Evolutionary conservation across 2,329 filamentous ascomycete species (phyloP), one percentile per base, ranked within the genome.

Genomic region (Neonectria coccinea): DNA sequence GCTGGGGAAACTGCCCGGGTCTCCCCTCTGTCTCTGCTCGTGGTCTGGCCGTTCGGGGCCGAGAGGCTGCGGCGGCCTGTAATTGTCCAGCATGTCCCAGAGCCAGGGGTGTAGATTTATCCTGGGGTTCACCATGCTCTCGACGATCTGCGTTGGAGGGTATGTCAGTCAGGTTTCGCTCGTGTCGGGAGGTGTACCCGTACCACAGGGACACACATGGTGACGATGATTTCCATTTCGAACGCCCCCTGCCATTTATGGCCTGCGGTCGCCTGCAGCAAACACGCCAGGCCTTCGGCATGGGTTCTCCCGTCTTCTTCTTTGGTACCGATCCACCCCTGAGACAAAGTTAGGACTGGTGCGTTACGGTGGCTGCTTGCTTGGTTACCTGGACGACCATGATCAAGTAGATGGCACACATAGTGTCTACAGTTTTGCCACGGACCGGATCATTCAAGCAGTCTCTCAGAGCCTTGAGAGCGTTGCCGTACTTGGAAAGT

Each of bases 351-450:
- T 33, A 52, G 33, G 10, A 11, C 0, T 12, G 3, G 1, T 6
- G 1, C 12, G 9, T 8, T 9, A 5, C 20, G n/a, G 42, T 29
- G 20, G 31, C 12, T 2, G 36, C 2, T 31, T 42, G 14, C 1
- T 22, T 11, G 59, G 73, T 8, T 56, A 79, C 78, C 69, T 80
- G 76, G 11, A 71, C 75, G 31, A 81, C 73, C 72, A 79, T 76
- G 18, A 80, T 66, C 9, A 81, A 61, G 56, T 80, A 80, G 5
- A 80, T 75, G 5, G 78, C 76, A 16, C 78, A 79, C 39, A 80
- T 71, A 0, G 78, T 80, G 18, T 80, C 78, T 0, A 72, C 64
- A 4, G 75, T 74, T 8, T 65, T 64, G 4, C 73, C 73, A 20
- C 70, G 73, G 1, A 41, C 59, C 0, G 78, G 75, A 10, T 79